Conservation (phyloP, 352 stramenopile species). For the Phytophthora boehmeriae region DNA sequence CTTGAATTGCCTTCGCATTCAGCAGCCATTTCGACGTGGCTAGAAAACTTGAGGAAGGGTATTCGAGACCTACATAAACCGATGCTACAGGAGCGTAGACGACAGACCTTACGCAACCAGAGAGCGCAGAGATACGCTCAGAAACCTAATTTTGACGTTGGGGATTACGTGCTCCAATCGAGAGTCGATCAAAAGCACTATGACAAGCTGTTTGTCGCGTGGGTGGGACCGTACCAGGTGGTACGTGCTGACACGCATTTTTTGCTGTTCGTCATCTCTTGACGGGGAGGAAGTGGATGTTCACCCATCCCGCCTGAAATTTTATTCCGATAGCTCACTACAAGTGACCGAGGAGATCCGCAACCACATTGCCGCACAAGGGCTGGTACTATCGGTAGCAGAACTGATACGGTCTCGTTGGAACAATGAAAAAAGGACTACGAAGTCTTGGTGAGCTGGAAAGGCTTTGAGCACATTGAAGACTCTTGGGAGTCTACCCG, state of each 20-base stretch:
- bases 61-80: slow-evolving; percentile 15
- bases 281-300: slow-evolving; percentile 10
- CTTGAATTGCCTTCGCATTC: background rate
- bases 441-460: slow-evolving; percentile 10
- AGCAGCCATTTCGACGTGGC: background rate
- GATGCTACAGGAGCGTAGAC: background rate
- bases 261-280: slow-evolving; percentile 15
- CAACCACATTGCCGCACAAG: slow-evolving; percentile 19
- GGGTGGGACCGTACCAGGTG: too few species aligned
- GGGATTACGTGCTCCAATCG: slow-evolving; percentile 31
- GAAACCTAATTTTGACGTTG: slow-evolving; percentile 12
- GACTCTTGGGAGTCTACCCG: slow-evolving; percentile 17
- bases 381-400: slow-evolving; percentile 9
- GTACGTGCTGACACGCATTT: slow-evolving; percentile 13
- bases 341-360: slow-evolving; percentile 24
- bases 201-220: slow-evolving; percentile 28
- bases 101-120: slow-evolving; percentile 3
- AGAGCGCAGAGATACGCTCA: slow-evolving; percentile 1
- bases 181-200: slow-evolving; percentile 18
- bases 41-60: background rate
- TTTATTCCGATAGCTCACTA: slow-evolving; percentile 25
- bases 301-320: too few species aligned
- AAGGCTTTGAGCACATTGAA: slow-evolving; percentile 17
- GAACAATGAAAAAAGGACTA: background rate
- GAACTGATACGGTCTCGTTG: background rate